phyloP scores from a whole-genome alignment of 352 stramenopile species.

The Phytophthora brassicae region DNA sequence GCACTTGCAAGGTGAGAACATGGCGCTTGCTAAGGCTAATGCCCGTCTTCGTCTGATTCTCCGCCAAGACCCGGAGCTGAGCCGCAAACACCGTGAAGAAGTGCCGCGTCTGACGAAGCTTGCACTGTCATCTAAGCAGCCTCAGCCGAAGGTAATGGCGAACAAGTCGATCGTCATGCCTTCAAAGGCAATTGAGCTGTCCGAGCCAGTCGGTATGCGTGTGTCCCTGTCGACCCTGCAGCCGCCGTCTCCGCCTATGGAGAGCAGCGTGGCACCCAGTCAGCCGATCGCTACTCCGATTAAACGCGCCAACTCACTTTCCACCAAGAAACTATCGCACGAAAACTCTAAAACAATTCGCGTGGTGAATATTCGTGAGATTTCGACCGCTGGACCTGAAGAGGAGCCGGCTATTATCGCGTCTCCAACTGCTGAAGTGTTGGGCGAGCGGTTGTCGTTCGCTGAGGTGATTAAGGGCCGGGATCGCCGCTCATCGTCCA shows the following conservation, averaged over 20 bases:
- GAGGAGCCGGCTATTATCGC: constrained; percentile 35
- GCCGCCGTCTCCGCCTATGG: constrained; percentile 39
- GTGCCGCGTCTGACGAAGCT: constrained; percentile 84
- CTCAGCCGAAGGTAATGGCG: constrained; percentile 42
- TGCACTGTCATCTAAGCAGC: constrained; percentile 69
- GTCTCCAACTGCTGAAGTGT: constrained; percentile 37
- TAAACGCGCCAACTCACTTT: constrained; percentile 61
- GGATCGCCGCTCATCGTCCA: constrained; percentile 47
- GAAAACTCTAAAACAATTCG: constrained; percentile 61
- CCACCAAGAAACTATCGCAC: constrained; percentile 56
- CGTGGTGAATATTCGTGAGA: constrained; percentile 80
- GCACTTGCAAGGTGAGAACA: constrained; percentile 80
- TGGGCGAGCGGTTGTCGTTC: constrained; percentile 49
- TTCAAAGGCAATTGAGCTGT: constrained; percentile 49
- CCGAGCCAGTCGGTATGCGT: constrained; percentile 43
- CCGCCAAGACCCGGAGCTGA: constrained; percentile 82
- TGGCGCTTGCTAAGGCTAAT: constrained; percentile 83
- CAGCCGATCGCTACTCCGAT: constrained; percentile 46
- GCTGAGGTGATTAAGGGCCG: constrained; percentile 51
- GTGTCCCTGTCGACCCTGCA: constrained; percentile 54
- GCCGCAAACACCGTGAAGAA: constrained; percentile 83
- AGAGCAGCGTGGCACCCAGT: constrained; percentile 17
- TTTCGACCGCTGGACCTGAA: constrained; percentile 33
- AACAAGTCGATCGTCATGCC: constrained; percentile 40
- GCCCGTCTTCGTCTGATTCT: constrained; percentile 81